Base-by-base conservation (phyloP, 805 yeast genomes). In the Lachancea kluyveri region DNA sequence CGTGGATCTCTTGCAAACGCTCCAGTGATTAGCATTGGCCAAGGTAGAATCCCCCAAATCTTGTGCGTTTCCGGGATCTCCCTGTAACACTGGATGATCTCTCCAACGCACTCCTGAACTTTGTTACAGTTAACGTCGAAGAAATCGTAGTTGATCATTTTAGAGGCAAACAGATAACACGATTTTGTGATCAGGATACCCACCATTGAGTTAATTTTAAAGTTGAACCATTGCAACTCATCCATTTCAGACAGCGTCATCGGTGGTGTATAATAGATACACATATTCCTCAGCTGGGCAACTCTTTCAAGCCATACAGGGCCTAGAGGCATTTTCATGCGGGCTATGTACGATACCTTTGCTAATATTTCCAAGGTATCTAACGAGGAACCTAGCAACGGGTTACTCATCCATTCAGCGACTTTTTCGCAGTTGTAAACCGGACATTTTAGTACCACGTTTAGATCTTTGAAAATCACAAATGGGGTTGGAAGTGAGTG, bases 351-450 rank as follows among this genome's bases (percentile, higher is more conserved):
- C 1, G 60, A 51, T 1, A 59, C 52, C 35, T 63, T 64, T 3
- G 64, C 60, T 7, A 55, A 51, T 4, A 57, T 27, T 33, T 62
- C 66, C 37, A 48, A 63, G 0, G 63, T 41, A 8, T 53, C 61
- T 3, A 50, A 41, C 1, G 65, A 54, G 5, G 66, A 59, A 2
- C 69, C 69, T 7, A 60, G 36, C 1, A 64, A 57, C 0, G 69
- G 69, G 36, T 64, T 61, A 34, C 63, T 64, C 65, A 63, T 60
- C 67, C 67, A 64, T n/a, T n/a, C 11, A n/a, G 9, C 11, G 4
- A 39, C 41, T 24, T 41, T 28, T 11, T 47, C 48, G 20, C 40
- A 36, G 15, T 40, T 39, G 26, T 39, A 50, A 21, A 48, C 42
- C 3, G 53, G 52, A 15, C 40, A 40, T 30, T 43, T 38, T 12